Conservation (phyloP, 164 flowering plant species). For the Piper longum region DNA sequence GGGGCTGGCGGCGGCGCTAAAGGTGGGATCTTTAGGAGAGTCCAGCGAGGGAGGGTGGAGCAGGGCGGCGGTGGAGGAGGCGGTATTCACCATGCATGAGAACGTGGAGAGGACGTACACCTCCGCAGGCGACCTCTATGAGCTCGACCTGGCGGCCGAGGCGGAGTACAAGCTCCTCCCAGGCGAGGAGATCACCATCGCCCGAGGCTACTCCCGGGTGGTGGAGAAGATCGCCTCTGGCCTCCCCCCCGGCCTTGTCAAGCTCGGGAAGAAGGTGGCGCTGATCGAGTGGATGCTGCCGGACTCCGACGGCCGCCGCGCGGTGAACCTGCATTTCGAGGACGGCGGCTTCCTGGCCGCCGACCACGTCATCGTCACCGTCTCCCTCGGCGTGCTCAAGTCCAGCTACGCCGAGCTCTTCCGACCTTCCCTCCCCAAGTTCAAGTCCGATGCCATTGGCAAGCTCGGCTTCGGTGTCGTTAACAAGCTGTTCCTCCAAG, state of each 20-base stretch:
- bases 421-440: slow-evolving; percentile 60
- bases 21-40: background rate
- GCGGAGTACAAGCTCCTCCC: slow-evolving; percentile 74
- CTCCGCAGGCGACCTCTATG: slow-evolving; percentile 56
- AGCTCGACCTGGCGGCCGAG: slow-evolving; percentile 66
- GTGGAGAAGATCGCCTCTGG: slow-evolving; percentile 55
- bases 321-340: slow-evolving; percentile 60
- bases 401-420: slow-evolving; percentile 45
- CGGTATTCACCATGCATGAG: slow-evolving; percentile 61
- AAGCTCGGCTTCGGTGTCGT: slow-evolving; percentile 88
- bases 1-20: slow-evolving; percentile 26
- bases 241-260: slow-evolving; percentile 53
- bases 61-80: slow-evolving; percentile 24
- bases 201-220: slow-evolving; percentile 67
- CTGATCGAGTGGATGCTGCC: slow-evolving; percentile 52
- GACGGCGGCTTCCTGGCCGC: slow-evolving; percentile 60
- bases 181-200: slow-evolving; percentile 86
- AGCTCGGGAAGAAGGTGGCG: slow-evolving; percentile 41
- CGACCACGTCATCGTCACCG: slow-evolving; percentile 85
- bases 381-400: slow-evolving; percentile 85
- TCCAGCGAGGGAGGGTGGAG: slow-evolving; percentile 1
- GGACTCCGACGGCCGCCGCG: slow-evolving; percentile 15
- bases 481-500: slow-evolving; percentile 67
- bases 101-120: slow-evolving; percentile 79
- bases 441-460: slow-evolving; percentile 56